Evolutionary conservation across 768 basidiomycete genomes (phyloP).

Genomic region (Amanita muscaria): DNA sequence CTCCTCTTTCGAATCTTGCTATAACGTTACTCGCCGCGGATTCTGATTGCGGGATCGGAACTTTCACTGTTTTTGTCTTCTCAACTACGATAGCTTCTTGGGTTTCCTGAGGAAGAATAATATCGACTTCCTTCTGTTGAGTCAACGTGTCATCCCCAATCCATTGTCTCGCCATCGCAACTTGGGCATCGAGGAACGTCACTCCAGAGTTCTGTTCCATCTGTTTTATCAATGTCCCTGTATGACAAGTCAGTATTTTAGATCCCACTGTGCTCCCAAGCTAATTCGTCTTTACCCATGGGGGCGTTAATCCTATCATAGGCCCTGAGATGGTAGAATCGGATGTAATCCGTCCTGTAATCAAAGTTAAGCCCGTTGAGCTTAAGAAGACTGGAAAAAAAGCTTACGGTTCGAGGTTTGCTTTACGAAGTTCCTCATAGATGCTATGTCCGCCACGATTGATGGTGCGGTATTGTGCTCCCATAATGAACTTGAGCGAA

Average conservation of each 20-base stretch:
- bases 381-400: background rate
- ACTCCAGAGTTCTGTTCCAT: slow-evolving; percentile 74
- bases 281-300: slow-evolving; percentile 30
- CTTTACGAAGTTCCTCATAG: slow-evolving; percentile 71
- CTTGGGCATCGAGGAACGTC: slow-evolving; percentile 77
- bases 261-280: background rate
- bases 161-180: slow-evolving; percentile 76
- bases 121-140: slow-evolving; percentile 42
- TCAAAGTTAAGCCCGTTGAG: background rate
- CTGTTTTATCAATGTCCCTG: slow-evolving; percentile 42
- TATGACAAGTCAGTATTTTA: background rate
- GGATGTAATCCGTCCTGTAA: slow-evolving; percentile 69
- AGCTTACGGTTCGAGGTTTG: slow-evolving; percentile 71
- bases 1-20: slow-evolving; percentile 61
- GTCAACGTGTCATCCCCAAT: slow-evolving; percentile 39
- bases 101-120: slow-evolving; percentile 48
- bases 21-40: slow-evolving; percentile 66
- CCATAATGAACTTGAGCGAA: slow-evolving; percentile 76
- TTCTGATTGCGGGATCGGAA: slow-evolving; percentile 56
- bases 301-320: slow-evolving; percentile 90
- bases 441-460: slow-evolving; percentile 85
- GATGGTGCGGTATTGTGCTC: slow-evolving; percentile 80
- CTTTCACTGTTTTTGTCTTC: slow-evolving; percentile 53
- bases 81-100: slow-evolving; percentile 42
- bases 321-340: slow-evolving; percentile 85